Evolutionary conservation across 2,329 filamentous ascomycete genomes (phyloP).

Genomic region (Sporothrix schenckii): DNA sequence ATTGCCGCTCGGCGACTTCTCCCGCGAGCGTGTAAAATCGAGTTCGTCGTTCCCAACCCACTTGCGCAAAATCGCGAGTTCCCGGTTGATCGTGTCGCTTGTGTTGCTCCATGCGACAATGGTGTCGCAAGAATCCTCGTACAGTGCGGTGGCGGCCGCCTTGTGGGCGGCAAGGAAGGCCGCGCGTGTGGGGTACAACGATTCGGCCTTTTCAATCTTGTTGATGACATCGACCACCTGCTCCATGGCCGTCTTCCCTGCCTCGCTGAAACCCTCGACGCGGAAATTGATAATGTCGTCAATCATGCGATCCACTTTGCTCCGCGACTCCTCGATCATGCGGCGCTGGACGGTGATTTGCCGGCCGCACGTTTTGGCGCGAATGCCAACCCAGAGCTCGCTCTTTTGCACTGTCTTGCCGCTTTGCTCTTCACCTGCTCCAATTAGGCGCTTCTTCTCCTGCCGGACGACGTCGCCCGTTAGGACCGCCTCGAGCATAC

Average conservation of each 20-base stretch:
- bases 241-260: constrained; percentile 80
- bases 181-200: constrained; percentile 78
- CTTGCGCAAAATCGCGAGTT: constrained; percentile 85
- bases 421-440: constrained; percentile 63
- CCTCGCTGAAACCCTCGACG: constrained; percentile 90
- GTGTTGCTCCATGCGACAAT: constrained; percentile 97
- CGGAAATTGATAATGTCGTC: constrained; percentile 92
- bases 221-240: constrained; percentile 88
- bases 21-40: constrained; percentile 79
- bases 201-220: constrained; percentile 88
- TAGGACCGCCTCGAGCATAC: constrained; percentile 92
- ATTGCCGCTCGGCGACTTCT: constrained; percentile 67
- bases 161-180: constrained; percentile 76
- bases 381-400: constrained; percentile 85
- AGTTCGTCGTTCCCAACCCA: constrained; percentile 98
- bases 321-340: constrained; percentile 82
- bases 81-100: constrained; percentile 92
- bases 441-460: constrained; percentile 94
- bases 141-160: constrained; percentile 73
- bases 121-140: constrained; percentile 80
- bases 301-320: constrained; percentile 71
- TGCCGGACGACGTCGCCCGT: constrained; percentile 97
- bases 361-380: constrained; percentile 80
- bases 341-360: constrained; percentile 82
- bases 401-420: constrained; percentile 70